Evolutionary conservation across 108 stramenopile species (phyloP), one percentile per base, ranked within the genome.

Genomic region (Nitzschia sp.): DNA sequence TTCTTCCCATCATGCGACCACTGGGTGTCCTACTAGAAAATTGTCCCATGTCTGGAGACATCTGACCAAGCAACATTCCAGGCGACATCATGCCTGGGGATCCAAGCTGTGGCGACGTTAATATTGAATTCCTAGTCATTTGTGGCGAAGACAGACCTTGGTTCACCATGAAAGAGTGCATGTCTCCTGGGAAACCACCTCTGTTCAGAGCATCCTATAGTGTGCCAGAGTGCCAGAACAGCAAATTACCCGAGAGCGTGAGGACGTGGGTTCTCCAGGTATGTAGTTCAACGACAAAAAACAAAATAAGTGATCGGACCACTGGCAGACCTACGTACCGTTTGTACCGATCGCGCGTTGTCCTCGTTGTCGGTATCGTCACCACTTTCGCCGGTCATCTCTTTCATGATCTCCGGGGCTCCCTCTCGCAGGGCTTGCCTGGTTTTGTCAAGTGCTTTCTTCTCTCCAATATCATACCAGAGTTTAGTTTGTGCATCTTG

Each of bases 381-480:
- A 37, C 76, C 51, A 41, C 64, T 63, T 34, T 65, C 48, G 62
- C 61, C 70, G 19, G 57, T 41, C 41, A 77, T 62, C 41, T 84
- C 86, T 59, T 88, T 88, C 66, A 82, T 48, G 57, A 93, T 66
- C 10, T 89, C 86, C 7, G 88, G 89, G 29, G 88, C 90, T 42
- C 93, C 93, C 69, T 94, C 94, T 70, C 90, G 59, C 41, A 95
- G 65, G 5, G 90, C 88, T 74, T 95, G 93, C 37, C 89, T 58
- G 0, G 93, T 95, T 70, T 95, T 95, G 63, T 95, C 90, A 21
- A 90, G 53, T 1, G 87, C 87, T 54, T 91, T 88, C 83, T 95
- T 92, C 46, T 95, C 91, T 20, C 89, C 94, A 52, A 95, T 89
- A 41, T 95, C 94, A 65, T 78, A 72, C 90, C 88, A 95, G 12